Conservation (phyloP, 2,329 filamentous ascomycete genomes). For the Epichloe scottii region DNA sequence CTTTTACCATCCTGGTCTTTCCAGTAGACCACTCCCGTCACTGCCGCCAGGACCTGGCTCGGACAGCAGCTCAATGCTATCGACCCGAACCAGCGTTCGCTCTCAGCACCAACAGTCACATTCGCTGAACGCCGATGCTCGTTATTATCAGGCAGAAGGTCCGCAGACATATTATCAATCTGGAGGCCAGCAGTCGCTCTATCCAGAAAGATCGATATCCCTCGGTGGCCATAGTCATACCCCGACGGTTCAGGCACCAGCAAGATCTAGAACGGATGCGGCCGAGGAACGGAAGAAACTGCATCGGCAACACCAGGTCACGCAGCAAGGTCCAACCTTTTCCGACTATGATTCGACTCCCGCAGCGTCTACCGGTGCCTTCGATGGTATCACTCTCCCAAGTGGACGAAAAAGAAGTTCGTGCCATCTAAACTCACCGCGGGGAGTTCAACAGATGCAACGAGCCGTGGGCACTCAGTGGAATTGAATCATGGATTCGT, state of each 20-base stretch:
- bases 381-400: slow-evolving; percentile 77
- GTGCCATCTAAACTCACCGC: slow-evolving; percentile 71
- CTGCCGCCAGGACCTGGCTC: slow-evolving; percentile 48
- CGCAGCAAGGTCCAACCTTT: slow-evolving; percentile 40
- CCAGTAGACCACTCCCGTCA: slow-evolving; percentile 50
- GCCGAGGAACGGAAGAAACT: slow-evolving; percentile 53
- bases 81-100: slow-evolving; percentile 27
- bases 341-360: slow-evolving; percentile 45
- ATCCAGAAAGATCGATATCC: slow-evolving; percentile 64
- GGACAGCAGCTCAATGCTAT: slow-evolving; percentile 44
- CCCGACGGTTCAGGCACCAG: slow-evolving; percentile 67
- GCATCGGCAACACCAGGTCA: slow-evolving; percentile 36
- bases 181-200: slow-evolving; percentile 23
- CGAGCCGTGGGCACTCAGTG: slow-evolving; percentile 88
- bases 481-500: slow-evolving; percentile 76
- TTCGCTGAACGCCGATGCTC: slow-evolving; percentile 35
- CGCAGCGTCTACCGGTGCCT: slow-evolving; percentile 42
- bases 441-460: slow-evolving; percentile 73
- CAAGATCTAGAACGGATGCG: slow-evolving; percentile 87
- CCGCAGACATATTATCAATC: slow-evolving; percentile 39
- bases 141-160: slow-evolving; percentile 24
- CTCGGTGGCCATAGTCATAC: slow-evolving; percentile 71
- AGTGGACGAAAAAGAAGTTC: slow-evolving; percentile 72
- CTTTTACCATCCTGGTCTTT: slow-evolving; percentile 82
- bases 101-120: slow-evolving; percentile 37